Evolutionary conservation across 495 filamentous ascomycete genomes (phyloP).

Genomic region (Penicillium odoratum): DNA sequence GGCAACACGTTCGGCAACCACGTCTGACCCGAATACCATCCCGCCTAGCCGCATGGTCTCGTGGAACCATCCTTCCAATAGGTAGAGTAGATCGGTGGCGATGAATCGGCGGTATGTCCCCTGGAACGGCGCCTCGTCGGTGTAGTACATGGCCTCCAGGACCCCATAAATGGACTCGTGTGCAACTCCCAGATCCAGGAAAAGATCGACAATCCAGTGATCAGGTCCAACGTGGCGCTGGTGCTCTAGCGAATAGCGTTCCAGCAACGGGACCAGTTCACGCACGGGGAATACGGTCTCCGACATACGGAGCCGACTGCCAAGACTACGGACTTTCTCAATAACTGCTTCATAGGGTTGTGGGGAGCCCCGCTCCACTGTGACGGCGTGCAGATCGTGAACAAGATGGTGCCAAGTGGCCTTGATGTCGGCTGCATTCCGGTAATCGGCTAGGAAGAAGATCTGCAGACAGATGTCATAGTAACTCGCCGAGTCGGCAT

Average conservation of each 20-base stretch:
- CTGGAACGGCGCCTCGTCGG: conserved; percentile 79
- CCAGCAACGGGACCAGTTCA: conserved; percentile 68
- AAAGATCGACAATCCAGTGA: conserved; percentile 80
- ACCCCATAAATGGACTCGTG: conserved; percentile 73
- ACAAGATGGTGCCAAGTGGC: conserved; percentile 84
- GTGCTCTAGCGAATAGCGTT: conserved; percentile 72
- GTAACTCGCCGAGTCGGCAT: conserved; percentile 84
- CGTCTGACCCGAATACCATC: conserved; percentile 54
- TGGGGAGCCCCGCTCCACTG: conserved; percentile 49
- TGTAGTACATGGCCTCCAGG: conserved; percentile 81
- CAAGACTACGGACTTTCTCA: conserved; percentile 71
- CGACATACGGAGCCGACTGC: conserved; percentile 72
- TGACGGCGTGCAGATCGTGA: conserved; percentile 64
- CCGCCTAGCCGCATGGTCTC: conserved; percentile 56
- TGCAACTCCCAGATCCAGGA: conserved; percentile 72
- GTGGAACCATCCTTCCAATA: conserved; percentile 62
- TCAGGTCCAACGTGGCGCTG: conserved; percentile 65
- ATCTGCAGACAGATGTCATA: conserved; percentile 90
- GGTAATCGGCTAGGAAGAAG: conserved; percentile 83
- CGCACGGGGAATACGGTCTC: conserved; percentile 76
- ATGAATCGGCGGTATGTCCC: conserved; percentile 60
- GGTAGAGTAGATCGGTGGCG: conserved; percentile 62
- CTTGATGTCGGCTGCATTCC: conserved; percentile 76
- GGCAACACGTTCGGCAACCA: conserved; percentile 45
- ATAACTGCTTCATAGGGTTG: conserved; percentile 79